These are phyloP conservation scores for Penicillium sp. DNA, from an alignment of 2,329 filamentous ascomycete genomes.

Conservation along the genomic window DNA sequence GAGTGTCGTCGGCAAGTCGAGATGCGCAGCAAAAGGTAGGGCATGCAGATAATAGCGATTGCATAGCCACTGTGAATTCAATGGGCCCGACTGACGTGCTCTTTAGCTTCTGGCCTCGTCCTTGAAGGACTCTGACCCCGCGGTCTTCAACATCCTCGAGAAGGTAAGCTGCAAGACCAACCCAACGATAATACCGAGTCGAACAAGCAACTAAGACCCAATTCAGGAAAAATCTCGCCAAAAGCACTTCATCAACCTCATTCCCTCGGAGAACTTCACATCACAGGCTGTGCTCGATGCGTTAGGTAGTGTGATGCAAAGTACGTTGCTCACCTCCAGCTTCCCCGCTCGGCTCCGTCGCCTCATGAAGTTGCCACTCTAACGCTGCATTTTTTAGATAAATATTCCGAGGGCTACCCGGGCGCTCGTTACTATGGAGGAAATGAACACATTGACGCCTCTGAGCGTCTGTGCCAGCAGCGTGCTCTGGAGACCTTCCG, in stretches of 20 bases:
- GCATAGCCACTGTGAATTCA: neutral
- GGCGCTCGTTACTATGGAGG: slow-evolving; percentile 95
- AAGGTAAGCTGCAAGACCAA: slow-evolving; percentile 54
- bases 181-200: slow-evolving; percentile 2
- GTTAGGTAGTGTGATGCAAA: slow-evolving; percentile 90
- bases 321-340: slow-evolving; percentile 44
- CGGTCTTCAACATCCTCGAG: slow-evolving; percentile 82
- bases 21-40: slow-evolving; percentile 40
- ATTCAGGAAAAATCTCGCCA: slow-evolving; percentile 85
- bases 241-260: slow-evolving; percentile 97
- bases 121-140: slow-evolving; percentile 77
- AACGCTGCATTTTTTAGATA: slow-evolving; percentile 54
- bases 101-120: slow-evolving; percentile 68
- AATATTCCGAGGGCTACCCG: slow-evolving; percentile 97
- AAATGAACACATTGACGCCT: slow-evolving; percentile 90
- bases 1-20: slow-evolving; percentile 34
- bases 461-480: slow-evolving; percentile 83
- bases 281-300: slow-evolving; percentile 89
- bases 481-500: slow-evolving; percentile 83
- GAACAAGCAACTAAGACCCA: slow-evolving; percentile 11
- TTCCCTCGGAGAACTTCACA: slow-evolving; percentile 93
- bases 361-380: slow-evolving; percentile 5
- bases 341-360: neutral
- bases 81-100: slow-evolving; percentile 7
- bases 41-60: neutral